Base-by-base conservation (phyloP, 495 filamentous ascomycete species). In the Rhypophila decipiens region DNA sequence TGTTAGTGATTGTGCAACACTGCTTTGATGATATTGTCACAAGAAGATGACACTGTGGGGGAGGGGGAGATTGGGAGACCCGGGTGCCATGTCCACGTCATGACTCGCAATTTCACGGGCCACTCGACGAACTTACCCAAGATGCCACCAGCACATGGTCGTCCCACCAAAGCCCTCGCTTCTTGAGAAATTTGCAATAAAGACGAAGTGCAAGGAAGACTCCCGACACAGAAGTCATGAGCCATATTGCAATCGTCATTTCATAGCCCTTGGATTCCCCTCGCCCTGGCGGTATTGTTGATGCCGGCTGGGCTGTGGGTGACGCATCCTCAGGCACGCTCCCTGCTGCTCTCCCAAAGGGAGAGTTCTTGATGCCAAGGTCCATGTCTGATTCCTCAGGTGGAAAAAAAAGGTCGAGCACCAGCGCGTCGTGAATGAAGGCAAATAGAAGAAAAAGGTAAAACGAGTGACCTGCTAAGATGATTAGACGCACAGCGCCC, bases 141-240 rank as follows among this genome's bases (percentile, higher is more conserved):
- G 56, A 22, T 4, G 34, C 39, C 17, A 63, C 4, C 7, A 65
- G 48, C 33, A 62, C 15, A 31, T 57, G 39, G 34, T 66, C 64
- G 22, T 64, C 63, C 52, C 52, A 62, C 63, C 63, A 67, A 10
- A 67, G 41, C 0, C 46, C 50, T 24, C 56, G 31, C 18, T 50
- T 43, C 24, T 47, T 51, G 7, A 55, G 39, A 11, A 42, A 34
- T 49, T 67, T 67, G 51, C 61, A 58, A 47, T 60, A 67, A 12
- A 67, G 29, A 10, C 64, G 55, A 1, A 67, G 53, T 12, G 23
- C 50, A 11, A 67, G 44, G 38, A 63, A 60, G 23, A 60, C 35
- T n/a, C 31, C 36, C 0, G 59, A 55, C 4, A 63, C 1, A 22
- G 24, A 27, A 9, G 55, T 37, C 17, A 62, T 49, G 7, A 48